These are phyloP conservation scores for grape (Vitis vinifera) DNA, from an alignment of 164 flowering plant genomes.

Conservation along the genomic window DNA sequence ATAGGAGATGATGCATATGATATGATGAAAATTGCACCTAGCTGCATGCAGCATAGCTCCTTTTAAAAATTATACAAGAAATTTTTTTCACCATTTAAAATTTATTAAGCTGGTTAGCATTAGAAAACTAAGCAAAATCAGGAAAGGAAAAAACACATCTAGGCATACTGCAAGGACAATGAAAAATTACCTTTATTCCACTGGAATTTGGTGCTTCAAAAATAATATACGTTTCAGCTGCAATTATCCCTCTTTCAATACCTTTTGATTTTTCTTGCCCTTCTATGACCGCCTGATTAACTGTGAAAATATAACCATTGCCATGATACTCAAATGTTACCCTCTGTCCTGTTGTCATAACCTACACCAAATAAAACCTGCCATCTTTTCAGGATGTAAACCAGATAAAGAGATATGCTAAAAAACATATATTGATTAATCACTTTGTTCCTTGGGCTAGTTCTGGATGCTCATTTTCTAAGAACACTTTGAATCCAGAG, in stretches of 20 bases:
- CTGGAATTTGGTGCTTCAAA: conserved; percentile 82
- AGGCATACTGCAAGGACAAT: background rate
- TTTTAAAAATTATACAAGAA: too few species aligned
- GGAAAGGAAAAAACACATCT: background rate
- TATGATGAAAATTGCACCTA: too few species aligned
- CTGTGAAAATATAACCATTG: conserved; percentile 71
- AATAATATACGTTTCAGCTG: conserved; percentile 73
- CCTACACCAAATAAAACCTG: conserved; percentile 31
- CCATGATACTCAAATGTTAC: conserved; percentile 91
- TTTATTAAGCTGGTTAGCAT: background rate
- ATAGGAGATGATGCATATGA: too few species aligned
- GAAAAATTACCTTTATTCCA: conserved; percentile 73
- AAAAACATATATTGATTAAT: too few species aligned
- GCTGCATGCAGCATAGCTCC: too few species aligned
- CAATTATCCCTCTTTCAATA: conserved; percentile 75
- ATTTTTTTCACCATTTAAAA: background rate
- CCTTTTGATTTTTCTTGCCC: conserved; percentile 54
- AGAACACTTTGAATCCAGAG: too few species aligned
- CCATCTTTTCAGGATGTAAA: background rate
- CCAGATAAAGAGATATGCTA: background rate
- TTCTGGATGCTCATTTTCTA: too few species aligned
- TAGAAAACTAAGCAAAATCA: background rate
- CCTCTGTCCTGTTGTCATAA: conserved; percentile 88
- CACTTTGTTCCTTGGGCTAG: too few species aligned
- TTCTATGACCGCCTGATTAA: conserved; percentile 70